phyloP scores from a whole-genome alignment of 2,329 filamentous ascomycete genomes.

The Blastomyces emzantsi region DNA sequence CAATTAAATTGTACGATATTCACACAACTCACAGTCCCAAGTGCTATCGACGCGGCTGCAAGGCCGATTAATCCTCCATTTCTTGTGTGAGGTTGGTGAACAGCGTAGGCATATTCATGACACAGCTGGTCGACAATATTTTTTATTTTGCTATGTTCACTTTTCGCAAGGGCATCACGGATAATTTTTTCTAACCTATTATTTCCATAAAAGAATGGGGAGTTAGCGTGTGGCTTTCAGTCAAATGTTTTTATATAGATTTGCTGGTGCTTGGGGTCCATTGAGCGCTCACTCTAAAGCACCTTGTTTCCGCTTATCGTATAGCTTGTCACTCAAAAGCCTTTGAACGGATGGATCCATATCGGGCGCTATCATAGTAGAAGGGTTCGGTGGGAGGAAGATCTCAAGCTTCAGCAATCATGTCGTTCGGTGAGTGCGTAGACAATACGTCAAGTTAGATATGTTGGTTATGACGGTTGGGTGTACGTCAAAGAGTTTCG shows the following conservation, averaged over 20 bases:
- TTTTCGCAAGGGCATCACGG: conserved; percentile 66
- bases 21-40: conserved; percentile 66
- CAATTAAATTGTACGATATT: neutral
- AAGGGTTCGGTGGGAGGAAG: neutral
- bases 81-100: conserved; percentile 90
- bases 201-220: neutral
- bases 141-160: conserved; percentile 71
- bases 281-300: conserved; percentile 69
- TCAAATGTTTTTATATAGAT: neutral
- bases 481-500: neutral
- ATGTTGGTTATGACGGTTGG: neutral
- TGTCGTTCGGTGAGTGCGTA: conserved; percentile 1
- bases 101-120: conserved; percentile 94
- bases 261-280: neutral
- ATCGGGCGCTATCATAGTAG: conserved; percentile 14
- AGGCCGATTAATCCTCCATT: conserved; percentile 95
- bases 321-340: conserved; percentile 93
- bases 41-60: conserved; percentile 88
- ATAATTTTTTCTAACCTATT: conserved; percentile 79
- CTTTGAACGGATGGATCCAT: conserved; percentile 91
- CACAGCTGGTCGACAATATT: conserved; percentile 92
- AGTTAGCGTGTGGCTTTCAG: neutral
- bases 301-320: conserved; percentile 94
- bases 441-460: neutral
- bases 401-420: conserved; percentile 1